These are phyloP conservation scores for Hortaea sp. DNA, from an alignment of 2,329 filamentous ascomycete species.

Conservation along the genomic window DNA sequence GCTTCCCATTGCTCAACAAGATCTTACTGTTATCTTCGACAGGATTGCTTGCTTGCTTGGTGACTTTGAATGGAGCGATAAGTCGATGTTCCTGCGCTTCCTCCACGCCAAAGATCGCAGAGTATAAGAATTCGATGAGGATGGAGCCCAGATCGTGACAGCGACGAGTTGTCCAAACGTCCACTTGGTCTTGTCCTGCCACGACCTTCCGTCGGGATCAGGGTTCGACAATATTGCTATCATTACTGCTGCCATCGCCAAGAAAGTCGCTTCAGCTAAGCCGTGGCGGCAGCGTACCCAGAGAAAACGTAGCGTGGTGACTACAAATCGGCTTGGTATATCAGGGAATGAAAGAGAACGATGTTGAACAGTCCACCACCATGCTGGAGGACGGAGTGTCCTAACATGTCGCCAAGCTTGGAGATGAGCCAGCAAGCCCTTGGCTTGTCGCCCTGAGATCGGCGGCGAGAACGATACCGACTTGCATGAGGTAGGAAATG, in stretches of 20 bases:
- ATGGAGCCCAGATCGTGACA: slow-evolving; percentile 10
- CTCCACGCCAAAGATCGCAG: slow-evolving; percentile 6
- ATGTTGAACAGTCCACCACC: background rate
- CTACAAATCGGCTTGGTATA: background rate
- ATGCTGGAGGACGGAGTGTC: background rate
- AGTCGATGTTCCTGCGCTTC: slow-evolving; percentile 1
- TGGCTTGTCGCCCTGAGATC: background rate
- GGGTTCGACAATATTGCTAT: background rate
- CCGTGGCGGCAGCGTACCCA: background rate
- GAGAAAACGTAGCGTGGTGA: background rate
- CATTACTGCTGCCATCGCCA: background rate
- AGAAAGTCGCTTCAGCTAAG: background rate
- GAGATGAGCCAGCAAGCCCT: background rate
- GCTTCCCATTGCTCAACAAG: background rate
- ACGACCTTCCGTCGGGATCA: background rate
- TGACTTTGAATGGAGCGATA: background rate
- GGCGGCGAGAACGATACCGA: slow-evolving; percentile 5
- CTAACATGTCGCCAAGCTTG: background rate
- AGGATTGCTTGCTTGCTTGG: background rate
- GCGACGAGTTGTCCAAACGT: slow-evolving; percentile 9
- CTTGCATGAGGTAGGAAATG: slow-evolving; percentile 8
- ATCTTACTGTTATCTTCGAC: background rate
- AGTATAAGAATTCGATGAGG: slow-evolving; percentile 9
- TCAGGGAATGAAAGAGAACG: background rate
- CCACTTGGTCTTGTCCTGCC: slow-evolving; percentile 4